These are phyloP conservation scores for Aspergillus unguis DNA, from an alignment of 2,329 filamentous ascomycete species.

Conservation along the genomic window DNA sequence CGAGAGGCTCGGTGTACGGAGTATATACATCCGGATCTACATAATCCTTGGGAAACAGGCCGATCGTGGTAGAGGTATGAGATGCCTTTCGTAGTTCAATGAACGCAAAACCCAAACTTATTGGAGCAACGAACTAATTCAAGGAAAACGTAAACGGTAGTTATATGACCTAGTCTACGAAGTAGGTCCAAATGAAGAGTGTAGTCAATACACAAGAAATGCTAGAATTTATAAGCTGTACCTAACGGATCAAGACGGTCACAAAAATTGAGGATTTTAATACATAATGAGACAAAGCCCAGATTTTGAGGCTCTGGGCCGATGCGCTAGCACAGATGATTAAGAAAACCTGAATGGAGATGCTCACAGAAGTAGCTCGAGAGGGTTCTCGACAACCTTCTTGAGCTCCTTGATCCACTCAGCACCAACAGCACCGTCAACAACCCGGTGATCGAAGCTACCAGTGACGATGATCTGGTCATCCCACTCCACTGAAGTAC, in stretches of 20 bases:
- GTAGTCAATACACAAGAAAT: conserved; percentile 15
- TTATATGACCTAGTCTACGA: too few relatives aligned
- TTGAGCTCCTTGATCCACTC: conserved; percentile 98
- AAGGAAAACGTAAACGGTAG: too few relatives aligned
- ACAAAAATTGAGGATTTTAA: conserved; percentile 31
- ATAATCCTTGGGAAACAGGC: too few relatives aligned
- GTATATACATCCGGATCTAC: too few relatives aligned
- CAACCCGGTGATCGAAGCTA: conserved; percentile 98
- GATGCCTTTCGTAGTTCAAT: too few relatives aligned
- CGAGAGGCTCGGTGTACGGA: too few relatives aligned
- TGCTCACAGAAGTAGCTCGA: conserved; percentile 82
- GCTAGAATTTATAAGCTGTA: conserved; percentile 31
- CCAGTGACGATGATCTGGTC: conserved; percentile 94
- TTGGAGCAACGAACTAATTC: too few relatives aligned
- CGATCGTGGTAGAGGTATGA: too few relatives aligned
- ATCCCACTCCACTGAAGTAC: conserved; percentile 80
- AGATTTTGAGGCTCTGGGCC: conserved; percentile 15
- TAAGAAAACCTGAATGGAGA: conserved; percentile 10
- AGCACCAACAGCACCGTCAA: conserved; percentile 91
- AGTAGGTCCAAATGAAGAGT: too few relatives aligned
- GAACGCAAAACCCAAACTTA: too few relatives aligned
- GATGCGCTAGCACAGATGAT: conserved; percentile 17
- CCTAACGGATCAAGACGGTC: conserved; percentile 26
- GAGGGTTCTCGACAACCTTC: conserved; percentile 95
- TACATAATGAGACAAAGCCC: conserved; percentile 35